Evolutionary conservation across 495 filamentous ascomycete species (phyloP).

Genomic region (Lichenothelia convexa): DNA sequence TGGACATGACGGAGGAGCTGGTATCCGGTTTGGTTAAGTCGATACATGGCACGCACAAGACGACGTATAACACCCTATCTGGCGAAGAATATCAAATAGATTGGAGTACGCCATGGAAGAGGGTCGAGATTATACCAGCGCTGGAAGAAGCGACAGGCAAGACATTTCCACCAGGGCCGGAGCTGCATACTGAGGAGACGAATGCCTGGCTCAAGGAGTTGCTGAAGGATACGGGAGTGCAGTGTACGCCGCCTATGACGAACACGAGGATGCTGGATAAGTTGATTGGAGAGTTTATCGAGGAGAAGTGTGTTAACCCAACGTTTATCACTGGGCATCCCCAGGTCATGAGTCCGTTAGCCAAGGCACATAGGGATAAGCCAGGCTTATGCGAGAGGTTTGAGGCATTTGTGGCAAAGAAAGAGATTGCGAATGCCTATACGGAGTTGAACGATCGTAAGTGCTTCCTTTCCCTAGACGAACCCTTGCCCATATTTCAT

Average conservation of each 20-base stretch:
- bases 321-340: conserved; percentile 92
- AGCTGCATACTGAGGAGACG: conserved; percentile 78
- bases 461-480: no score
- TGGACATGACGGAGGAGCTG: conserved; percentile 86
- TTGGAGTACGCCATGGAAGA: conserved; percentile 88
- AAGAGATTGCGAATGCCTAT: conserved; percentile 92
- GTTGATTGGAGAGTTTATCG: conserved; percentile 89
- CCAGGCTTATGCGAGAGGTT: conserved; percentile 88
- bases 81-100: conserved; percentile 80
- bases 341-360: conserved; percentile 93
- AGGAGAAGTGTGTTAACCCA: conserved; percentile 82
- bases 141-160: conserved; percentile 78
- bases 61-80: conserved; percentile 60
- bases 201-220: conserved; percentile 70
- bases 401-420: conserved; percentile 94
- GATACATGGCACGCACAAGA: conserved; percentile 68
- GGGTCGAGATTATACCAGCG: conserved; percentile 91
- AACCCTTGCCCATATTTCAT: no score
- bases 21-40: conserved; percentile 83
- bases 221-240: conserved; percentile 74
- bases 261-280: conserved; percentile 97
- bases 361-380: conserved; percentile 75
- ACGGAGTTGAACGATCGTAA: conserved; percentile 97
- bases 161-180: conserved; percentile 76
- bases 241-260: conserved; percentile 76